Evolutionary conservation across 2,329 filamentous ascomycete species (phyloP).

Genomic region (Pestalotiopsis sp.): DNA sequence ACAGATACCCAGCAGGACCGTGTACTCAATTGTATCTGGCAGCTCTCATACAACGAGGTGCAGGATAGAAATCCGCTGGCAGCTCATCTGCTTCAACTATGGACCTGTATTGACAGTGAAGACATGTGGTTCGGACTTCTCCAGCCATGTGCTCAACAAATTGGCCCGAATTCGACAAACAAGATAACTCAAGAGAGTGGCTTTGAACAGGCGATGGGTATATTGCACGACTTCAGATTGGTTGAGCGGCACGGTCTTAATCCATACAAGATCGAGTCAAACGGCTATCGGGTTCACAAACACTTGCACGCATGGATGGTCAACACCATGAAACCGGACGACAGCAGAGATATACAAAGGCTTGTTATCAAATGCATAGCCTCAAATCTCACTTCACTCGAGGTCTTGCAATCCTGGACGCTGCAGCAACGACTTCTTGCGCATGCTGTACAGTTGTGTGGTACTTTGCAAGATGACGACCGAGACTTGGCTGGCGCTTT

Average conservation of each 20-base stretch:
- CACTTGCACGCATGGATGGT: conserved; percentile 29
- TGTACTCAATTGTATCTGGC: conserved; percentile 39
- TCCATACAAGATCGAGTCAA: neutral
- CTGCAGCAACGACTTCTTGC: conserved; percentile 22
- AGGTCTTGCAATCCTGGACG: conserved; percentile 18
- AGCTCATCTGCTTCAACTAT: conserved; percentile 18
- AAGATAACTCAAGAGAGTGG: conserved; percentile 13
- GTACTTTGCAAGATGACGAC: conserved; percentile 12
- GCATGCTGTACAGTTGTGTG: conserved; percentile 13
- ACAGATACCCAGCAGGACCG: conserved; percentile 35
- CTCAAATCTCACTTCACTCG: conserved; percentile 16
- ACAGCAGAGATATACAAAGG: conserved; percentile 16
- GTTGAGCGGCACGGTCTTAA: conserved; percentile 8
- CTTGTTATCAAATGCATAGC: conserved; percentile 20
- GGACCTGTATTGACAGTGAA: conserved; percentile 21
- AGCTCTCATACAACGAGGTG: conserved; percentile 41
- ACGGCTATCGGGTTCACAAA: conserved; percentile 25
- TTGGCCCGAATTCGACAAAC: conserved; percentile 9
- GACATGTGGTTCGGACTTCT: conserved; percentile 21
- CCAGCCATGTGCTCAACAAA: neutral
- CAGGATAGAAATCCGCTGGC: conserved; percentile 28
- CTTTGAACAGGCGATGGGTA: conserved; percentile 16
- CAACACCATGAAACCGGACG: conserved; percentile 18
- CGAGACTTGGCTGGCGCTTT: conserved; percentile 15
- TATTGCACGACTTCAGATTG: conserved; percentile 15